phyloP scores from a whole-genome alignment of 805 yeast genomes.

The Wickerhamiella nectarea region DNA sequence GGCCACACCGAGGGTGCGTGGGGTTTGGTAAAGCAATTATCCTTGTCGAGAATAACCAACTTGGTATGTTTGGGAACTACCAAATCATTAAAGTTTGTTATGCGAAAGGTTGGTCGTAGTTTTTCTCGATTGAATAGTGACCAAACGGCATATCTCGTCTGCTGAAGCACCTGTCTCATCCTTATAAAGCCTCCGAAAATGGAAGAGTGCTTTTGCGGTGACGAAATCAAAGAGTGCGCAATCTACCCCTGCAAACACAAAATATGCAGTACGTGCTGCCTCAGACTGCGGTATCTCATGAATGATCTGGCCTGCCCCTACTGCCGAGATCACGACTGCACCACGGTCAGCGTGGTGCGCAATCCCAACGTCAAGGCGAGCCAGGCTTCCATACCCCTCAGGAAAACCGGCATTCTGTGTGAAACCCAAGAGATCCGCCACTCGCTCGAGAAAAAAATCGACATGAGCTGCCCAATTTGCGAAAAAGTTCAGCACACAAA shows the following conservation, averaged over 20 bases:
- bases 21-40: slow-evolving; percentile 84
- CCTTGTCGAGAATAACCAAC: slow-evolving; percentile 83
- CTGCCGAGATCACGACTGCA: slow-evolving; percentile 57
- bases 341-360: slow-evolving; percentile 39
- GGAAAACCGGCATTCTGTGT: slow-evolving; percentile 42
- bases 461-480: slow-evolving; percentile 24
- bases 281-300: slow-evolving; percentile 72
- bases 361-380: slow-evolving; percentile 30
- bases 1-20: slow-evolving; percentile 73
- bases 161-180: slow-evolving; percentile 6
- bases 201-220: slow-evolving; percentile 60
- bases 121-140: slow-evolving; percentile 3
- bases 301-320: slow-evolving; percentile 62
- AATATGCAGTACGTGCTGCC: slow-evolving; percentile 69
- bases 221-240: slow-evolving; percentile 47
- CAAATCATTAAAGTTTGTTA: slow-evolving; percentile 14
- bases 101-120: slow-evolving; percentile 15
- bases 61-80: slow-evolving; percentile 31
- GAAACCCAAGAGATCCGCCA: slow-evolving; percentile 38
- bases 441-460: slow-evolving; percentile 43
- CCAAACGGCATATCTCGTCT: slow-evolving; percentile 11
- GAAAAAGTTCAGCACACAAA: slow-evolving; percentile 28
- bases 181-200: not conserved
- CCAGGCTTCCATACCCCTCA: slow-evolving; percentile 24
- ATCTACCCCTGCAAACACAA: slow-evolving; percentile 72